Evolutionary conservation across 2,329 filamentous ascomycete species (phyloP), one percentile per base, ranked within the genome.

Genomic region (Rosellinia necatrix): DNA sequence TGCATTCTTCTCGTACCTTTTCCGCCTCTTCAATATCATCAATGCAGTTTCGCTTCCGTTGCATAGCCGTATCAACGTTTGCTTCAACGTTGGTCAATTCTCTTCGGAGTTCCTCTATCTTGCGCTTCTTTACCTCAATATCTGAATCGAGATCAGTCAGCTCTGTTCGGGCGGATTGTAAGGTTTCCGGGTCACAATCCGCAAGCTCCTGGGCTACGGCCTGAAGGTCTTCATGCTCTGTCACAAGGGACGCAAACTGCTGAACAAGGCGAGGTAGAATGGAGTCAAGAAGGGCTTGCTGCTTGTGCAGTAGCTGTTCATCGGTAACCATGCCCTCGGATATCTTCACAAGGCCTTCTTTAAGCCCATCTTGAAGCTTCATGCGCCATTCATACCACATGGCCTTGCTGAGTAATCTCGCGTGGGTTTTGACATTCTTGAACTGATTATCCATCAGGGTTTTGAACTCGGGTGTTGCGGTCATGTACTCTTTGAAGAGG

Each of bases 341-440:
- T 54, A 92, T 94, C 58, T 83, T 86, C 51, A 89, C 73, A 3
- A 97, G 82, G 3, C 90, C 92, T 64, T 91, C 87, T 69, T 89
- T 92, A 32, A 99, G 81, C 15, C 91, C 89, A 61, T 87, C 75
- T 53, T 92, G 86, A 21, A 97, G 81, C 67, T 94, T 93, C 81
- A 90, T 93, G 35, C 94, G 88, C 94, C 94, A 99, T 68, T 93
- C 89, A 71, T 99, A 99, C 94, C 94, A 99, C 78, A 94, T 92
- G 54, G 91, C 91, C 71, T 97, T 97, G 76, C 93, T 97, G 48
- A 92, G 79, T 12, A 97, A 81, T 22, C 94, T 85, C 13, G 93
- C 91, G 71, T 96, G 90, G 0, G 91, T 92, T 77, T 97, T 97
- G 73, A 96, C 89, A 68, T 97, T 97, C 73, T 96, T 94, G 79